Evolutionary conservation across 1,284 basidiomycete genomes (phyloP), one percentile per base, ranked within the genome.

Genomic region (Moesziomyces sp.): DNA sequence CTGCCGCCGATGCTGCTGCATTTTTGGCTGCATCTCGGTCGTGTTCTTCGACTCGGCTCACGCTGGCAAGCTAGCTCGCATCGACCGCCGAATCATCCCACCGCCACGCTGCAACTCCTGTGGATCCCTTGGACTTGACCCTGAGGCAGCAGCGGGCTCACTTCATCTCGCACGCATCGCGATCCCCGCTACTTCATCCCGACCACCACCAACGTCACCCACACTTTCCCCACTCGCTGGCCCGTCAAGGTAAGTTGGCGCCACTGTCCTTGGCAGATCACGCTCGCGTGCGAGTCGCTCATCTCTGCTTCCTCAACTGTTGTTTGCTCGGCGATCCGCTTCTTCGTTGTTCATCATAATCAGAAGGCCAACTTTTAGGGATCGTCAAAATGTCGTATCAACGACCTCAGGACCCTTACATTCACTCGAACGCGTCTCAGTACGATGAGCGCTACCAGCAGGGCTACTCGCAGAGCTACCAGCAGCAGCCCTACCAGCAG

Each of bases 351-450:
- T 9, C 21, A 21, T 45, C 43, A 4, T 9, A 13, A 23, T 5
- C 30, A 65, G 56, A 28, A 58, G 58, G 59, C 56, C 52, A 46
- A 56, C 34, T 30, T 23, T 40, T 14, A 45, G 55, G 45, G 66
- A 56, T 61, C 42, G 50, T 56, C 78, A 74, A 50, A 61, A 77
- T 78, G 78, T 73, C 74, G 40, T 79, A 79, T 50, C 59, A 68
- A 53, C 78, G 69, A 28, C 79, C 79, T 10, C 68, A 80, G 42
- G 78, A 81, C 46, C 57, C 74, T 11, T 81, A 81, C 58, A 74
- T 73, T 13, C 79, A 81, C 56, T 80, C 78, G 46, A 81, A 81
- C 50, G 79, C 76, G 19, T 80, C 78, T 42, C 78, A 80, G 48
- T 81, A 71, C 77, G 78, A 81, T 57, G 76, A 79, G 59, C 67